A percentile compares a stretch with the other conserved stretches of the same genome.
These are phyloP conservation scores for Sinapis alba DNA, from an alignment of 441 rosid species.

Conservation along the genomic window DNA sequence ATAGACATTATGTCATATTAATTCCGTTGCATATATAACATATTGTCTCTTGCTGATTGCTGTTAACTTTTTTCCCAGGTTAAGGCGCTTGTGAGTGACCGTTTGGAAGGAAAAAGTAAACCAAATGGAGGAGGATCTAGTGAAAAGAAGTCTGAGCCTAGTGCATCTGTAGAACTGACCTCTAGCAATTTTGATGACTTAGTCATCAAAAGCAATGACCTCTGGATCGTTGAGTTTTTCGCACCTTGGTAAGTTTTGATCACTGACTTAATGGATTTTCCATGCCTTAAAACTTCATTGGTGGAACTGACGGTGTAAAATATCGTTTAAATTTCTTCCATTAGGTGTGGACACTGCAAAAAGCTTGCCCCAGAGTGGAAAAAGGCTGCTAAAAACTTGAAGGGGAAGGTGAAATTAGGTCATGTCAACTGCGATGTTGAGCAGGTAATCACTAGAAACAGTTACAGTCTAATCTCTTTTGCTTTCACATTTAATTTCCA, in stretches of 20 bases:
- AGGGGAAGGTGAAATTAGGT: constrained; percentile 97
- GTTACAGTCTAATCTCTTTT: background rate
- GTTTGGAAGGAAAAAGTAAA: constrained; percentile 70
- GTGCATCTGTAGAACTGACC: constrained; percentile 76
- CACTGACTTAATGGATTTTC: too few species aligned
- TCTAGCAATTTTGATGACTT: constrained; percentile 86
- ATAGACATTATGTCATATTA: constrained; percentile 1
- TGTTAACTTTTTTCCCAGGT: constrained; percentile 47
- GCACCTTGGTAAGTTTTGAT: constrained; percentile 91
- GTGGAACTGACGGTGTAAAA: constrained; percentile 12
- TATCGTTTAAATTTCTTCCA: constrained; percentile 1
- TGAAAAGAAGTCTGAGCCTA: constrained; percentile 63
- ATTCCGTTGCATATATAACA: background rate
- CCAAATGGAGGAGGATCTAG: constrained; percentile 58
- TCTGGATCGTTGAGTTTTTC: constrained; percentile 96
- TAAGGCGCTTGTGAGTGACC: constrained; percentile 85
- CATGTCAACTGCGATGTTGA: constrained; percentile 95
- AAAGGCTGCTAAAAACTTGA: constrained; percentile 90
- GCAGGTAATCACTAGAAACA: constrained; percentile 52
- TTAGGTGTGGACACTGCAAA: constrained; percentile 99
- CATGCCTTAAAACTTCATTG: constrained; percentile 10
- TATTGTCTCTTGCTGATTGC: constrained; percentile 11
- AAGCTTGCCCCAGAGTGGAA: constrained; percentile 99
- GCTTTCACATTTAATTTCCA: background rate
- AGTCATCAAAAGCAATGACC: constrained; percentile 93